Evolutionary conservation across 805 yeast genomes (phyloP).

Genomic region (Teunomyces funiuensis): DNA sequence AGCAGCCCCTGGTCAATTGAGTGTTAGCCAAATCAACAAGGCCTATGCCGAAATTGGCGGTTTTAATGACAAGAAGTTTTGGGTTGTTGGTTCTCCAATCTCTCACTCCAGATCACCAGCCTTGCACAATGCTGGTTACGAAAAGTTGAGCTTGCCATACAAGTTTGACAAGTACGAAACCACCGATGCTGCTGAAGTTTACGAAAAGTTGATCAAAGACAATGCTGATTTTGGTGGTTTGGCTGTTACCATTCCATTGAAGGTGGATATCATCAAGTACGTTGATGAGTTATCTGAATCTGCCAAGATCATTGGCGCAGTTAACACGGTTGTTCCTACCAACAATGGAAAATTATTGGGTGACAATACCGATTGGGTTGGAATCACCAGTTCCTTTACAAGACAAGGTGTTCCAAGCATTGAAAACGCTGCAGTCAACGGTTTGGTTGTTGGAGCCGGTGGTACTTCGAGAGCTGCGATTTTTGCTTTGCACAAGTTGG

Average conservation of each 20-base stretch:
- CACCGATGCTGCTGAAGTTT: conserved; percentile 56
- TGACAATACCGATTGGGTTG: conserved; percentile 95
- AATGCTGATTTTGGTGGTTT: conserved; percentile 78
- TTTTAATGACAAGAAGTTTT: conserved; percentile 56
- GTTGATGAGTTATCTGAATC: conserved; percentile 69
- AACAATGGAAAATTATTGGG: conserved; percentile 55
- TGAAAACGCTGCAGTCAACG: conserved; percentile 43
- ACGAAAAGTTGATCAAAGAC: conserved; percentile 46
- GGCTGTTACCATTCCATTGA: conserved; percentile 92
- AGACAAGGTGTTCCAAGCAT: conserved; percentile 58
- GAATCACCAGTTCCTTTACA: conserved; percentile 69
- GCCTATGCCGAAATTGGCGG: conserved; percentile 62
- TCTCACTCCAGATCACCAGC: conserved; percentile 87
- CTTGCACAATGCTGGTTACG: conserved; percentile 79
- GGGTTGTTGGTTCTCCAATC: conserved; percentile 79
- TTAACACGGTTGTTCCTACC: conserved; percentile 75
- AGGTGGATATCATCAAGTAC: conserved; percentile 71
- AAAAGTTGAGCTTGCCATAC: conserved; percentile 76
- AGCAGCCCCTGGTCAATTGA: conserved; percentile 81
- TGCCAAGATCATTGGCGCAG: conserved; percentile 86
- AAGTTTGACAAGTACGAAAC: conserved; percentile 68
- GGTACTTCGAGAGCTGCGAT: conserved; percentile 97
- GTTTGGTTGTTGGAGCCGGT: conserved; percentile 92
- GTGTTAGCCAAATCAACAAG: conserved; percentile 63
- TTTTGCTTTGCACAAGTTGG: conserved; percentile 77